Percentiles rank a stretch among this genome's conserved stretches.
These are phyloP conservation scores for Chalciporus sphaerocephalus DNA, from an alignment of 768 basidiomycete genomes.

Conservation along the genomic window DNA sequence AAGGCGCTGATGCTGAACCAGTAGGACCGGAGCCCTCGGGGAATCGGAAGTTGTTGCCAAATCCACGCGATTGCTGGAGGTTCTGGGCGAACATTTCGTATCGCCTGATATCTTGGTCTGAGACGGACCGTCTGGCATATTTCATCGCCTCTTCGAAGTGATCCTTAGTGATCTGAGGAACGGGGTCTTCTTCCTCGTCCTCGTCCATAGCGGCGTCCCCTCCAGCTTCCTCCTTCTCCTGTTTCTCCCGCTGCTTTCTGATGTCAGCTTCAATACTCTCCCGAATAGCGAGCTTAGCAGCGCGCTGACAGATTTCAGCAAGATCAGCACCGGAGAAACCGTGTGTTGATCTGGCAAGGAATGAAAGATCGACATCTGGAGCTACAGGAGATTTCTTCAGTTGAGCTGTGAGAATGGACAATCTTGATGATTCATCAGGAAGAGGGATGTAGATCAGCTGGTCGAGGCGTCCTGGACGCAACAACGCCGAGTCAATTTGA, in stretches of 20 bases:
- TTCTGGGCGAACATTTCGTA: slow-evolving; percentile 99
- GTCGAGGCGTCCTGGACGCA: slow-evolving; percentile 97
- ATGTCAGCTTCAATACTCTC: slow-evolving; percentile 94
- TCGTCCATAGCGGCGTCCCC: slow-evolving; percentile 70
- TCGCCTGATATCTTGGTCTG: slow-evolving; percentile 92
- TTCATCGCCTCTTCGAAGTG: slow-evolving; percentile 99
- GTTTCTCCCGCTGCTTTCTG: slow-evolving; percentile 68
- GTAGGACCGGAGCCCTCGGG: slow-evolving; percentile 60
- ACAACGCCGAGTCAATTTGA: slow-evolving; percentile 88
- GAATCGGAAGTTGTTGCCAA: slow-evolving; percentile 98
- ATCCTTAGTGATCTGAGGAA: slow-evolving; percentile 80
- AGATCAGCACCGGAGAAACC: slow-evolving; percentile 99
- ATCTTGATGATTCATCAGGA: slow-evolving; percentile 87
- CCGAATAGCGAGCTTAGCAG: slow-evolving; percentile 95
- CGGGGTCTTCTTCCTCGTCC: slow-evolving; percentile 76
- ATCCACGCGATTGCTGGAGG: slow-evolving; percentile 85
- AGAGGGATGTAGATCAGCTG: slow-evolving; percentile 99
- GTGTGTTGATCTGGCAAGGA: slow-evolving; percentile 89
- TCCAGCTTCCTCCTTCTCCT: slow-evolving; percentile 68
- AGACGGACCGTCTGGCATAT: slow-evolving; percentile 94
- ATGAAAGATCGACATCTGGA: slow-evolving; percentile 73
- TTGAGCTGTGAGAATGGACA: slow-evolving; percentile 86
- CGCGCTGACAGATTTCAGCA: slow-evolving; percentile 98
- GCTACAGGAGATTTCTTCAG: slow-evolving; percentile 92
- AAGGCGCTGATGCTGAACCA: slow-evolving; percentile 36